Conservation (phyloP, 2,329 filamentous ascomycete genomes). For the Pseudophaeomoniella oleicola region DNA sequence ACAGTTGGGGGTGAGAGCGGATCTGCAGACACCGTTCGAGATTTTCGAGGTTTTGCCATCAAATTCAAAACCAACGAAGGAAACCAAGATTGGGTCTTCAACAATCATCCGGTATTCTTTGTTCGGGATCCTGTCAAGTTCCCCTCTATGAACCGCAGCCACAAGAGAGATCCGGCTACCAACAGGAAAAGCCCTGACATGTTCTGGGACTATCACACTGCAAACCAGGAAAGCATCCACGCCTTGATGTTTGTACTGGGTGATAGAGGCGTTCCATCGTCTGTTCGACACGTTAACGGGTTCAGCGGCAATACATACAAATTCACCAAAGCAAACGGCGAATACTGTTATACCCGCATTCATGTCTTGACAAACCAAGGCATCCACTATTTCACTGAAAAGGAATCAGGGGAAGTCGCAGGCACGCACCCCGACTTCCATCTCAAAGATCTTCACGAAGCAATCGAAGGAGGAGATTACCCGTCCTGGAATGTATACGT, state of each 20-base stretch:
- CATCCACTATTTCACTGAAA: slow-evolving; percentile 42
- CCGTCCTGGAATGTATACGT: slow-evolving; percentile 51
- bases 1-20: slow-evolving; percentile 32
- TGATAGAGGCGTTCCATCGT: slow-evolving; percentile 51
- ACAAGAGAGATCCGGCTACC: slow-evolving; percentile 59
- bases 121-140: slow-evolving; percentile 29
- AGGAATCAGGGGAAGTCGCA: slow-evolving; percentile 39
- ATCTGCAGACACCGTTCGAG: slow-evolving; percentile 31
- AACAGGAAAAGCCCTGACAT: slow-evolving; percentile 54
- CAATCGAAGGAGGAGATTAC: slow-evolving; percentile 46
- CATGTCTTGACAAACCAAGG: slow-evolving; percentile 51
- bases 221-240: slow-evolving; percentile 48
- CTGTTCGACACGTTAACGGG: slow-evolving; percentile 52
- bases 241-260: slow-evolving; percentile 53
- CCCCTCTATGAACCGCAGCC: slow-evolving; percentile 42
- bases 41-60: slow-evolving; percentile 34
- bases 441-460: slow-evolving; percentile 49
- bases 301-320: slow-evolving; percentile 56
- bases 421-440: slow-evolving; percentile 47
- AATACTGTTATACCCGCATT: slow-evolving; percentile 51
- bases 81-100: slow-evolving; percentile 36
- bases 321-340: slow-evolving; percentile 49
- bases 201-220: slow-evolving; percentile 53
- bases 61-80: slow-evolving; percentile 40
- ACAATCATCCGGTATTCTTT: slow-evolving; percentile 29